Base-by-base conservation (phyloP, 78 protist genomes). In the Capsaspora owczarzaki region DNA sequence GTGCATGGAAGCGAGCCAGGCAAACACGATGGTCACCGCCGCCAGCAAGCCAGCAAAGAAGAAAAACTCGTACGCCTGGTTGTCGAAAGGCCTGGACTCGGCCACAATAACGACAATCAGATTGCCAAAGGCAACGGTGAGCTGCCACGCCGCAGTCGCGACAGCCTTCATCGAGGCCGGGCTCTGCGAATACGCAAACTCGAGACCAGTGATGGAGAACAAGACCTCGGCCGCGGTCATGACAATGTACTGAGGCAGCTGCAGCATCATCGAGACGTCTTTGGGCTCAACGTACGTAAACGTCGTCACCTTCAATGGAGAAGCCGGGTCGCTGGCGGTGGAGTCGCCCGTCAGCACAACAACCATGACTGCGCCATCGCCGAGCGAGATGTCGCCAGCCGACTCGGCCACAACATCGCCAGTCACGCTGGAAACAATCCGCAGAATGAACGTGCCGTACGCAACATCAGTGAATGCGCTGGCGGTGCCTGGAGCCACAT, bases 111-210 rank as follows among this genome's bases (percentile, higher is more conserved):
- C 82, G 23, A 91, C 94, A 69, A 91, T 33, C 29, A 91, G 41
- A 46, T 85, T 87, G 33, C 94, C 94, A 38, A 85, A 0, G 47
- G 94, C 81, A 1, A 82, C 80, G 25, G 89, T 31, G 23, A 90
- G 43, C 56, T 81, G 82, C 80, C 78, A 81, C 31, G 60, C 77
- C 3, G 82, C 78, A 76, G 56, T 60, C 47, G 74, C 74, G 33
- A 78, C 75, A 2, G 79, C 23, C 81, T 92, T 92, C 93, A 89
- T 89, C 42, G 83, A 33, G 38, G 70, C 19, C 29, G 95, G 95
- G 6, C 91, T 89, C 41, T 89, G 79, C 14, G 91, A 51, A 78
- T 88, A 92, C 19, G 92, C 89, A 75, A 89, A 89, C 66, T 89
- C 91, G 19, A 91, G 84, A 22, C 89, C 85, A 0, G 91, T 75